Conservation (phyloP, 306 rosid species). For the Rosa chinensis region DNA sequence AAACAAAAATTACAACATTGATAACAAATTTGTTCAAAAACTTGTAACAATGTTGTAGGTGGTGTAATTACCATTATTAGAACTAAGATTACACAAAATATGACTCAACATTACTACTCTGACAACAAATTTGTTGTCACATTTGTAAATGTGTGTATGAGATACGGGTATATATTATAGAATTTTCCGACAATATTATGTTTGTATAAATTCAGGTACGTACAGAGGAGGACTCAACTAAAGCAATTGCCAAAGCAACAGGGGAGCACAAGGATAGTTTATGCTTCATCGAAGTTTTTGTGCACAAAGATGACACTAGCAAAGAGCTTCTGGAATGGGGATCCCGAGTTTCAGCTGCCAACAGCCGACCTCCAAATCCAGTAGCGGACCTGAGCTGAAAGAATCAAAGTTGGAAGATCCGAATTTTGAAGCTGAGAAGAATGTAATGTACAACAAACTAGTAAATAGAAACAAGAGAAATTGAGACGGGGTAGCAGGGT, state of each 20-base stretch:
- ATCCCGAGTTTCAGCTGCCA: constrained; percentile 87
- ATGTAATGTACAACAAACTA: background rate
- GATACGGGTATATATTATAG: too few relatives aligned
- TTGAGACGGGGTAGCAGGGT: background rate
- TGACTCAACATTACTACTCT: too few relatives aligned
- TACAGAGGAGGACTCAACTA: constrained; percentile 66
- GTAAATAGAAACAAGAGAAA: constrained; percentile 20
- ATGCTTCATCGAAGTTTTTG: constrained; percentile 72
- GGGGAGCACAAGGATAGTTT: constrained; percentile 56
- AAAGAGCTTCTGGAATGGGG: constrained; percentile 96
- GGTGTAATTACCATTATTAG: too few relatives aligned
- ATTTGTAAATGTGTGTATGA: too few relatives aligned
- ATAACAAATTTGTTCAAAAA: too few relatives aligned
- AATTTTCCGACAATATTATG: background rate
- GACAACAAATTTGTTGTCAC: too few relatives aligned
- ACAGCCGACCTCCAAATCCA: constrained; percentile 88
- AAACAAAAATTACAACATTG: too few relatives aligned
- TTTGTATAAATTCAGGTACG: constrained; percentile 47
- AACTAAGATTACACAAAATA: too few relatives aligned
- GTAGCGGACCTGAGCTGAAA: constrained; percentile 23
- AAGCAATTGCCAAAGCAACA: constrained; percentile 59
- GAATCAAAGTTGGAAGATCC: background rate
- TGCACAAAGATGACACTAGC: constrained; percentile 87
- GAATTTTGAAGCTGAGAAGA: constrained; percentile 1
- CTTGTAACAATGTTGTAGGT: too few relatives aligned